phyloP scores from a whole-genome alignment of 768 basidiomycete species.

The Mrakia gelida region DNA sequence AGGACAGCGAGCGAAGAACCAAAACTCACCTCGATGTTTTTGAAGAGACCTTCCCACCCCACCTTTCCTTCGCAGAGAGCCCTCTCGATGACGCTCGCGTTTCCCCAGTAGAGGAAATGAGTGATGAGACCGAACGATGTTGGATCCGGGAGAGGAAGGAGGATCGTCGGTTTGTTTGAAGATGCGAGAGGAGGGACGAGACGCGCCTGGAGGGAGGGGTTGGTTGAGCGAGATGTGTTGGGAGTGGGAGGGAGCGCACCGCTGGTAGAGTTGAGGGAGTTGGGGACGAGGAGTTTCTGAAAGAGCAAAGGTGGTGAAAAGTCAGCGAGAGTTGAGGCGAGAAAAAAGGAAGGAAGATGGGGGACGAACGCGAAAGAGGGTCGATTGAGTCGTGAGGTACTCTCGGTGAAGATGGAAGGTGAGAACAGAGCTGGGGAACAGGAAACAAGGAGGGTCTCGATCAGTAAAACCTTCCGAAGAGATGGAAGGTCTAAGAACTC shows the following conservation, averaged over 20 bases:
- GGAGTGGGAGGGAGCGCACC: neutral
- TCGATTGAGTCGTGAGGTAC: neutral
- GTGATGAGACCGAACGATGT: constrained; percentile 12
- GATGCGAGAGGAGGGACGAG: constrained; percentile 11
- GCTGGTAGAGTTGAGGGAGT: neutral
- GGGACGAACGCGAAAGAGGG: constrained; percentile 4
- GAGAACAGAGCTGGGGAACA: neutral
- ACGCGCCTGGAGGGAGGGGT: neutral
- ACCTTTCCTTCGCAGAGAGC: constrained; percentile 4
- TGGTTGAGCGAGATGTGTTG: neutral
- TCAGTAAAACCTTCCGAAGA: neutral
- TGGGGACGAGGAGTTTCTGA: neutral
- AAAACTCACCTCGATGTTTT: constrained; percentile 5
- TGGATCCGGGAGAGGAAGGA: constrained; percentile 20
- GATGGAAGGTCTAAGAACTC: neutral
- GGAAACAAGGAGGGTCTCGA: neutral
- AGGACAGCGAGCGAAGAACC: no score
- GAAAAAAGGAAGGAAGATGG: neutral
- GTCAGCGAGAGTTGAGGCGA: neutral
- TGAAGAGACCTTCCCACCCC: constrained; percentile 8
- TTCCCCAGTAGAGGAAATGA: constrained; percentile 25
- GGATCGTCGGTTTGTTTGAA: neutral
- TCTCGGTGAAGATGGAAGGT: constrained; percentile 16
- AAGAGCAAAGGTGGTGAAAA: neutral
- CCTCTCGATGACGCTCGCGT: constrained; percentile 4